These are phyloP conservation scores for Pestalotiopsis sp. DNA, from an alignment of 2,329 filamentous ascomycete species.

Conservation along the genomic window DNA sequence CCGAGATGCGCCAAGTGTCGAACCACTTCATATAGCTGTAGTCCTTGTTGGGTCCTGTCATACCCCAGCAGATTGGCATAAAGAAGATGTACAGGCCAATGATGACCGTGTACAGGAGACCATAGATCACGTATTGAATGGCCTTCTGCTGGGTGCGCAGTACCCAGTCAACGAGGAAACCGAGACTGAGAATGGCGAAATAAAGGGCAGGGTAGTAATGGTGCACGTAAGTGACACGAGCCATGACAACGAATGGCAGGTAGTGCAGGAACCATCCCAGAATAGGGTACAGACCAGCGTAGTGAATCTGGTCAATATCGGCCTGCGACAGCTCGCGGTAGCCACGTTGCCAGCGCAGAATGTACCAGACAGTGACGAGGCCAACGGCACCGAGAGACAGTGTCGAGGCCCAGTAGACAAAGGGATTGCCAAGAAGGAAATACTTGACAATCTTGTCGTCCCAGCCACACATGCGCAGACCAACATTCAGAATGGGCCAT, in stretches of 20 bases:
- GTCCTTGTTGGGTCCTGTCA: conserved; percentile 81
- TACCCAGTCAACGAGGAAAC: conserved; percentile 87
- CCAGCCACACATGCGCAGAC: conserved; percentile 98
- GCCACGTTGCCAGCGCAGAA: conserved; percentile 93
- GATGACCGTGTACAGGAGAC: conserved; percentile 70
- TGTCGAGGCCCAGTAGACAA: conserved; percentile 95
- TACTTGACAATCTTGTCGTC: conserved; percentile 96
- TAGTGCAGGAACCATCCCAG: conserved; percentile 97
- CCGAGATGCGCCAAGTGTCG: conserved; percentile 80
- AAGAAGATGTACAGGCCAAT: conserved; percentile 88
- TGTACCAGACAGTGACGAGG: conserved; percentile 78
- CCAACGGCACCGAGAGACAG: conserved; percentile 74
- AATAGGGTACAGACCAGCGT: conserved; percentile 86
- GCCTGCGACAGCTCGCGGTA: conserved; percentile 77
- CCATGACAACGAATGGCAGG: conserved; percentile 95
- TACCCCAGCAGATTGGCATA: conserved; percentile 93
- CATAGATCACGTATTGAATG: conserved; percentile 72
- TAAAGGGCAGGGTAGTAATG: conserved; percentile 99
- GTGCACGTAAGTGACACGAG: conserved; percentile 97
- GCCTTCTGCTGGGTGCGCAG: conserved; percentile 67
- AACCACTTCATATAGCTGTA: conserved; percentile 97
- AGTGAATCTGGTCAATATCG: conserved; percentile 94
- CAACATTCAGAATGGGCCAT: conserved; percentile 94
- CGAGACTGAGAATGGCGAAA: conserved; percentile 88
- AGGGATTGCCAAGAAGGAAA: conserved; percentile 94